phyloP scores from a whole-genome alignment of 441 rosid species.

The Euphorbia schlechtendalii region DNA sequence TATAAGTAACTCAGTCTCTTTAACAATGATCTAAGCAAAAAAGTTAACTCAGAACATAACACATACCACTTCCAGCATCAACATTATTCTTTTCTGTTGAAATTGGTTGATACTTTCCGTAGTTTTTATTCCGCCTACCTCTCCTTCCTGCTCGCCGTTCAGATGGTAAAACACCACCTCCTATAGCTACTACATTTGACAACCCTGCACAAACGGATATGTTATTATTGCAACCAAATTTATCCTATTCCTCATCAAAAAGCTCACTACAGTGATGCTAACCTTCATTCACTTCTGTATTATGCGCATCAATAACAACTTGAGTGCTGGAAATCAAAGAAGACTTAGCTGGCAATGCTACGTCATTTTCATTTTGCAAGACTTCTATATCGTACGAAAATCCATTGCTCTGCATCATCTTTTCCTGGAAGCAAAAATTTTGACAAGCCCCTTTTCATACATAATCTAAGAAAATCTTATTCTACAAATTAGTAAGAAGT shows the following conservation, averaged over 20 bases:
- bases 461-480: background rate
- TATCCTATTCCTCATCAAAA: conserved; percentile 10
- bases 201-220: conserved; percentile 34
- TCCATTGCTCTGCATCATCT: conserved; percentile 25
- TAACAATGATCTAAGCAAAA: background rate
- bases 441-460: conserved; percentile 8
- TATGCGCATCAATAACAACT: conserved; percentile 14
- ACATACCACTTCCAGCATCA: conserved; percentile 32
- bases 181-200: conserved; percentile 32
- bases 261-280: conserved; percentile 14
- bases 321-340: conserved; percentile 10
- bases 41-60: background rate
- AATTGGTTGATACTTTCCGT: conserved; percentile 38
- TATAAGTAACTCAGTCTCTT: background rate
- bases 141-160: conserved; percentile 61
- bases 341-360: conserved; percentile 10
- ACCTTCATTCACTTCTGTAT: conserved; percentile 34
- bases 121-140: conserved; percentile 67
- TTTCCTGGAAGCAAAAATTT: conserved; percentile 28
- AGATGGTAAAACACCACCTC: conserved; percentile 41
- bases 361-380: conserved; percentile 20
- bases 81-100: conserved; percentile 42
- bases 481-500: background rate
- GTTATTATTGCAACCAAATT: conserved; percentile 1
- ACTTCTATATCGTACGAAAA: conserved; percentile 25